phyloP scores from a whole-genome alignment of 768 basidiomycete genomes.

The Hypholoma fasciculare region DNA sequence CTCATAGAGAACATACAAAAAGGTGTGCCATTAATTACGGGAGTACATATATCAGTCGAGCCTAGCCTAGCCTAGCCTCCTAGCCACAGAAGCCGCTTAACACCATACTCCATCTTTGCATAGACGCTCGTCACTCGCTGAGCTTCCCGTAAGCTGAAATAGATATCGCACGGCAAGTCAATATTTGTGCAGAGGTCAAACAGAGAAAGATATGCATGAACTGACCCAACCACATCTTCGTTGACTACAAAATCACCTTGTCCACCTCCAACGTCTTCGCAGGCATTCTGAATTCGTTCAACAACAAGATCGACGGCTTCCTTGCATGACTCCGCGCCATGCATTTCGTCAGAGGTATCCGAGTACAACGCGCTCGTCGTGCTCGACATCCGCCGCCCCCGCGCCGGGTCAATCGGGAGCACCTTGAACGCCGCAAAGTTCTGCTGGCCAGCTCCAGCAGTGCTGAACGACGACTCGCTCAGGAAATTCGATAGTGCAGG shows the following conservation, averaged over 20 bases:
- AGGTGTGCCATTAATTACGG: not conserved
- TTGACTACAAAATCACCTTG: conserved; percentile 54
- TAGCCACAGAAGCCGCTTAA: conserved; percentile 89
- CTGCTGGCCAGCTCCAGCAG: conserved; percentile 28
- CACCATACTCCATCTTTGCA: conserved; percentile 91
- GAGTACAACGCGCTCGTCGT: conserved; percentile 43
- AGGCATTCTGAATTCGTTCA: conserved; percentile 65
- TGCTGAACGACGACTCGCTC: conserved; percentile 23
- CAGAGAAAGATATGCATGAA: conserved; percentile 1
- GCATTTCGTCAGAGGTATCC: conserved; percentile 62
- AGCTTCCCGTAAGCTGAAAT: conserved; percentile 75
- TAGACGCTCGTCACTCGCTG: conserved; percentile 83
- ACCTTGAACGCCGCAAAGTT: conserved; percentile 79
- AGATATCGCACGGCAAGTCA: not conserved
- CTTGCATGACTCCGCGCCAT: conserved; percentile 65
- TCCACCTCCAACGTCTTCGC: conserved; percentile 56
- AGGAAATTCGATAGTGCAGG: conserved; percentile 19
- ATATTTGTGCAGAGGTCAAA: no score
- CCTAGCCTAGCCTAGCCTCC: conserved; percentile 46
- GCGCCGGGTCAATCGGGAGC: conserved; percentile 68
- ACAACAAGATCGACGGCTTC: conserved; percentile 80
- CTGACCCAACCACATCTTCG: conserved; percentile 81
- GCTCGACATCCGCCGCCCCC: conserved; percentile 47
- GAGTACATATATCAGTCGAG: not conserved
- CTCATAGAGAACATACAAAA: not conserved